Conservation (phyloP, 805 yeast species). For the Sugiyamaella valdiviana region DNA sequence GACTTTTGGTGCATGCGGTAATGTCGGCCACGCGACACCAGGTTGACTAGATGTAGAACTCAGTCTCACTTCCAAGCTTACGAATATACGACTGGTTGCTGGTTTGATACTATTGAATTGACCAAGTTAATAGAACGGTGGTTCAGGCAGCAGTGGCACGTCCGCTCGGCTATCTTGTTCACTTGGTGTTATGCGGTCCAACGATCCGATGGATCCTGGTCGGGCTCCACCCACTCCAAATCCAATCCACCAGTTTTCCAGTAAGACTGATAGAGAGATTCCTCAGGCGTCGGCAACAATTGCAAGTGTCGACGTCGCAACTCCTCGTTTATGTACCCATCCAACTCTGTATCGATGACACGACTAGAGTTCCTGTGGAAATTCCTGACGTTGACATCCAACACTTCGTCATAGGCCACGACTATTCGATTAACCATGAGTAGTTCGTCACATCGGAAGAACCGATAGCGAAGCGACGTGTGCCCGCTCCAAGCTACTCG, state of each 20-base stretch:
- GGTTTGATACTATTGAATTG: too few relatives aligned
- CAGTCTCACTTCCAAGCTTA: too few relatives aligned
- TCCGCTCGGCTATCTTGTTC: too few relatives aligned
- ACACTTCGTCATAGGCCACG: not conserved
- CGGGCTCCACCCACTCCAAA: not conserved
- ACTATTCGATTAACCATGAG: not conserved
- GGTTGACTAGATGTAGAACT: too few relatives aligned
- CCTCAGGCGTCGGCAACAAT: not conserved
- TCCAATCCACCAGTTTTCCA: not conserved
- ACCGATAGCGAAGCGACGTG: not conserved
- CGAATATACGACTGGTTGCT: too few relatives aligned
- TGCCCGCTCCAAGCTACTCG: not conserved
- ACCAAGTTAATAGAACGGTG: too few relatives aligned
- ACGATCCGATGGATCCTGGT: not conserved
- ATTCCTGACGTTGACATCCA: not conserved
- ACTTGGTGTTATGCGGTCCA: not conserved
- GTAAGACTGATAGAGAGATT: not conserved
- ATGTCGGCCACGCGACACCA: too few relatives aligned
- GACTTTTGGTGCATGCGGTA: too few relatives aligned
- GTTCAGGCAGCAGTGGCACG: too few relatives aligned
- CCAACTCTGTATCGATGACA: too few relatives aligned
- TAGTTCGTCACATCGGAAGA: not conserved
- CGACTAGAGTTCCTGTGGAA: not conserved
- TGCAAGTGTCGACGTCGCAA: not conserved
- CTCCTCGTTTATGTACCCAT: not conserved